Evolutionary conservation across 352 stramenopile species (phyloP).

Genomic region (Globisporangium polare): DNA sequence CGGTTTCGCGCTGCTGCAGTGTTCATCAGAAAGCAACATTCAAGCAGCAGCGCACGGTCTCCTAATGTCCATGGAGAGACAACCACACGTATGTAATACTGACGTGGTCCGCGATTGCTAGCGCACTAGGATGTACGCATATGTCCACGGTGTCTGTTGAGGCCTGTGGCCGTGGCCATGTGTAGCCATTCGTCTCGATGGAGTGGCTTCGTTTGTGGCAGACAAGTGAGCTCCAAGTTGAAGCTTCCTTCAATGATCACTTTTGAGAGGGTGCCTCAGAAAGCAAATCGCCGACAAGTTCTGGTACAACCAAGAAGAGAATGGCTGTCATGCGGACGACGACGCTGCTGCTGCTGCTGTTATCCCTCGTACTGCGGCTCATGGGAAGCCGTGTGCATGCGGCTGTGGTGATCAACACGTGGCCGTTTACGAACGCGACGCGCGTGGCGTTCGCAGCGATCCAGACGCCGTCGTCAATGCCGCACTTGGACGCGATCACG

Average conservation of each 20-base stretch:
- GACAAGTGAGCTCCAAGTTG: background rate
- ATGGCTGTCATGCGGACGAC: background rate
- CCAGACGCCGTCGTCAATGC: background rate
- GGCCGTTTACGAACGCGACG: conserved; percentile 75
- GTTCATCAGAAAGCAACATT: background rate
- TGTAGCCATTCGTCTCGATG: background rate
- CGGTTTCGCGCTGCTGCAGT: background rate
- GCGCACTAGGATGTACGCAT: too few relatives aligned
- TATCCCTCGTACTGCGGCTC: background rate
- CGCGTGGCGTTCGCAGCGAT: conserved; percentile 56
- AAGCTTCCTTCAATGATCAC: background rate
- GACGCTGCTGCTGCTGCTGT: conserved; percentile 1
- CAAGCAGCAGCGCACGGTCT: background rate
- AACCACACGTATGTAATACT: background rate
- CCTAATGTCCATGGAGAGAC: background rate
- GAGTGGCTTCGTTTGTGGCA: too few relatives aligned
- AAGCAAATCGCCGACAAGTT: background rate
- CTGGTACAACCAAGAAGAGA: background rate
- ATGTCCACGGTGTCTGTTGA: too few relatives aligned
- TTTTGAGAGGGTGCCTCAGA: background rate
- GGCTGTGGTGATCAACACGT: conserved; percentile 80
- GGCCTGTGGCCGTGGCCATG: too few relatives aligned
- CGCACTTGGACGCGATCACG: conserved; percentile 60
- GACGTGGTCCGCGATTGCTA: too few relatives aligned
- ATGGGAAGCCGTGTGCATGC: background rate